These are phyloP conservation scores for Phascolomyces articulosus DNA, from an alignment of 371 early-diverging fungal species.

Conservation along the genomic window DNA sequence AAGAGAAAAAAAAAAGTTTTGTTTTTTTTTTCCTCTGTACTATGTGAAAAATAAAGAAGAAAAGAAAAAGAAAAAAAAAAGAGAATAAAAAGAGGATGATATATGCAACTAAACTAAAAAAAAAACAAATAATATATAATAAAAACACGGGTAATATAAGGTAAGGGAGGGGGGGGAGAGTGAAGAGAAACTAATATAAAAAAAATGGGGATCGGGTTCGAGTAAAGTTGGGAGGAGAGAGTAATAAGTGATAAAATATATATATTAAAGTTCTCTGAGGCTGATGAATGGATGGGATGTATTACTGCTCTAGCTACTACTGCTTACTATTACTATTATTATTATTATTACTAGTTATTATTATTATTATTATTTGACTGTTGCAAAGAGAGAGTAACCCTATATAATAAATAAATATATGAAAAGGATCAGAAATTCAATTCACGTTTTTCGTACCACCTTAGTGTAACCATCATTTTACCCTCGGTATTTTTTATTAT, in stretches of 20 bases:
- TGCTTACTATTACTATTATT: no score
- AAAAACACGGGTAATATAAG: no score
- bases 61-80: not conserved
- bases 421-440: conserved; percentile 8
- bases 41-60: not conserved
- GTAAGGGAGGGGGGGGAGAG: not conserved
- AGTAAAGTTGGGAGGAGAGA: not conserved
- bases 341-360: conserved; percentile 1
- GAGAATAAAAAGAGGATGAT: not conserved
- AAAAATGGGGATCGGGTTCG: no score
- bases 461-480: not conserved
- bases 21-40: not conserved
- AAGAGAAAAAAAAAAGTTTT: not conserved
- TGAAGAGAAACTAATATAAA: not conserved
- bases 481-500: not conserved
- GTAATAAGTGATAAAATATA: not conserved
- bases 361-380: not conserved
- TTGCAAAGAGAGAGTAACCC: not conserved
- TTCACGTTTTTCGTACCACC: conserved; percentile 12
- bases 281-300: no score
- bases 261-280: no score
- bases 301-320: no score
- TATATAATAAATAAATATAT: not conserved
- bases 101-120: no score
- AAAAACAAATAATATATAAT: no score